Evolutionary conservation across 2,329 filamentous ascomycete genomes (phyloP).

Genomic region (Cladosporium velox): DNA sequence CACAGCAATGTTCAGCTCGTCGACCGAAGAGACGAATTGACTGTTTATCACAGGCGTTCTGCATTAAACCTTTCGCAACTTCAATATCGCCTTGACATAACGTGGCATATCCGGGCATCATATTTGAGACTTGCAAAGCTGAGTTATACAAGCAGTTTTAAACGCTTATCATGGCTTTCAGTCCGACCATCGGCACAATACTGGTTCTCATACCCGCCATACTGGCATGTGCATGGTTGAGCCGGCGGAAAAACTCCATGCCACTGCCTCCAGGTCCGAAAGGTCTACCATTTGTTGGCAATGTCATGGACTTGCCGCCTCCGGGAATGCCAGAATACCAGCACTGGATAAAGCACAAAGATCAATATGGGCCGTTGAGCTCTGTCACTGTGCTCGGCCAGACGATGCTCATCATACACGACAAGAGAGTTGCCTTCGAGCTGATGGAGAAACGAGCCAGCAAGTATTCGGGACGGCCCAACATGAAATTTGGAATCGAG

Average conservation of each 20-base stretch:
- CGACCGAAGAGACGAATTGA: neutral
- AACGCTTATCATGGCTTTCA: neutral
- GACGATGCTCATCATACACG: slow-evolving; percentile 47
- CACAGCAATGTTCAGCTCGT: neutral
- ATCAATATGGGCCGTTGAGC: slow-evolving; percentile 36
- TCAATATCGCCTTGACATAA: neutral
- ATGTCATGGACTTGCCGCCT: slow-evolving; percentile 29
- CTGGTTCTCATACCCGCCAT: neutral
- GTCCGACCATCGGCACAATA: neutral
- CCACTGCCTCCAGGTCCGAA: slow-evolving; percentile 29
- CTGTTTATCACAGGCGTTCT: neutral
- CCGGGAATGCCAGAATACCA: slow-evolving; percentile 39
- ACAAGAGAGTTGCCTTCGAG: slow-evolving; percentile 40
- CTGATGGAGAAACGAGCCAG: slow-evolving; percentile 42
- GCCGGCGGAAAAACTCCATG: neutral
- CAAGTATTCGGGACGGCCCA: slow-evolving; percentile 42
- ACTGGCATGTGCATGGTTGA: neutral
- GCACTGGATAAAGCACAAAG: slow-evolving; percentile 48
- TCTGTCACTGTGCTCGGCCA: slow-evolving; percentile 47
- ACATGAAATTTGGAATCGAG: slow-evolving; percentile 28
- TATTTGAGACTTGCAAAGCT: neutral
- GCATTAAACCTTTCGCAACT: neutral
- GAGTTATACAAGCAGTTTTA: neutral
- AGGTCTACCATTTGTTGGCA: slow-evolving; percentile 29
- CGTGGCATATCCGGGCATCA: neutral